Conservation (phyloP, 2,329 filamentous ascomycete species). For the Lecanicillium sp. region DNA sequence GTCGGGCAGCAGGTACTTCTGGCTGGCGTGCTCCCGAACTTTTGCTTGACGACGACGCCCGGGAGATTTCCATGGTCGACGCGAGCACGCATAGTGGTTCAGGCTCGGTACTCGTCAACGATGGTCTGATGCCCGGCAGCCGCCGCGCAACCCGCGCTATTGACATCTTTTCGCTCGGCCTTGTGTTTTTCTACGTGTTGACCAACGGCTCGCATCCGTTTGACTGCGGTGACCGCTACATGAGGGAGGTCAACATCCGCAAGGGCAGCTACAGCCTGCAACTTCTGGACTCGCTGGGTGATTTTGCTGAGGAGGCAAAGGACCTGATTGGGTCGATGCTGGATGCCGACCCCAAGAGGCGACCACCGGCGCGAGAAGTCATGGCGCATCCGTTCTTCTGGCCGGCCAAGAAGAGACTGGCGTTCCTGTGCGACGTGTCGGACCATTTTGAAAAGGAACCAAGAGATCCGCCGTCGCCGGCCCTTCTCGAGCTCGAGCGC, state of each 20-base stretch:
- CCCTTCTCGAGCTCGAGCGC: constrained; percentile 55
- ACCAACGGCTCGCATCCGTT: constrained; percentile 90
- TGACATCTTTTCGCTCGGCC: constrained; percentile 93
- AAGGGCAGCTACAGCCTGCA: constrained; percentile 73
- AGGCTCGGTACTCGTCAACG: constrained; percentile 49
- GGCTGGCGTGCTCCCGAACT: constrained; percentile 97
- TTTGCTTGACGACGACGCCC: constrained; percentile 69
- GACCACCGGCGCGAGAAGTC: constrained; percentile 71
- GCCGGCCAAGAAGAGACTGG: constrained; percentile 78
- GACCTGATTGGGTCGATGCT: constrained; percentile 83
- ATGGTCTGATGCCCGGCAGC: constrained; percentile 51
- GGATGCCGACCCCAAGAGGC: constrained; percentile 43
- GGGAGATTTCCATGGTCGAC: constrained; percentile 42
- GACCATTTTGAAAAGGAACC: constrained; percentile 94
- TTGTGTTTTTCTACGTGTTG: constrained; percentile 99
- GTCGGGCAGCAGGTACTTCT: constrained; percentile 85
- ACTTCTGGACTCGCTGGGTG: constrained; percentile 67
- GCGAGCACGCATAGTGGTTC: constrained; percentile 55
- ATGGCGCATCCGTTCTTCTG: constrained; percentile 97
- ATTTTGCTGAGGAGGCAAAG: constrained; percentile 79
- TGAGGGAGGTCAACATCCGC: constrained; percentile 95
- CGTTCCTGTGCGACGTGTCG: constrained; percentile 92
- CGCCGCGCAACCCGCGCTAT: constrained; percentile 91
- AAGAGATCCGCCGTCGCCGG: constrained; percentile 69
- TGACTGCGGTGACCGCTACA: constrained; percentile 88